Percentiles rank a stretch among this genome's conserved stretches.
phyloP scores from a whole-genome alignment of 495 filamentous ascomycete genomes.

The Neurospora intermedia region DNA sequence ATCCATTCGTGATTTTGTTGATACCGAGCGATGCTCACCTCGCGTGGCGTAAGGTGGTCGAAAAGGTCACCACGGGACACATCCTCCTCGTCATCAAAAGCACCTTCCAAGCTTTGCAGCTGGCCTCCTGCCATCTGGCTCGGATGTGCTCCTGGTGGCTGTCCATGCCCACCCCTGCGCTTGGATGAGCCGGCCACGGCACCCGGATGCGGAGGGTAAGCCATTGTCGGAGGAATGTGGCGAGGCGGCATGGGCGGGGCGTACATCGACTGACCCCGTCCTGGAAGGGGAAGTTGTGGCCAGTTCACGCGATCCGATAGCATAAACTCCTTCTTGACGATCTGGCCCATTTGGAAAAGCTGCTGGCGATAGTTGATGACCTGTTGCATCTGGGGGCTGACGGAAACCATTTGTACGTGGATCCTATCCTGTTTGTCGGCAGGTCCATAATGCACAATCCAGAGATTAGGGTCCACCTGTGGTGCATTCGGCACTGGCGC shows the following conservation, averaged over 20 bases:
- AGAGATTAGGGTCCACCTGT: constrained; percentile 67
- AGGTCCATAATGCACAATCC: constrained; percentile 87
- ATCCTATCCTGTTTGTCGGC: constrained; percentile 61
- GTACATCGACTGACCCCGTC: constrained; percentile 34
- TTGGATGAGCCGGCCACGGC: constrained; percentile 36
- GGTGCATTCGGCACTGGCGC: constrained; percentile 48
- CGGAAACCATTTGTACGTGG: constrained; percentile 51
- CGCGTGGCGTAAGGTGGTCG: constrained; percentile 76
- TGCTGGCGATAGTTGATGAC: constrained; percentile 54
- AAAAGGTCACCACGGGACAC: constrained; percentile 74
- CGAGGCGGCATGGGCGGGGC: constrained; percentile 22
- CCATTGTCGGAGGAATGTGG: constrained; percentile 38
- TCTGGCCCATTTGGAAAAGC: constrained; percentile 67
- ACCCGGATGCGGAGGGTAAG: constrained; percentile 38
- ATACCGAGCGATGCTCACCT: constrained; percentile 75
- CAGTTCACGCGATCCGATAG: constrained; percentile 78
- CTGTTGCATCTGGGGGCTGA: constrained; percentile 44
- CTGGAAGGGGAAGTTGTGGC: constrained; percentile 70
- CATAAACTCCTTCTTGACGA: constrained; percentile 88
- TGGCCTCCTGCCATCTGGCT: constrained; percentile 16
- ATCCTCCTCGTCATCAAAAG: constrained; percentile 81
- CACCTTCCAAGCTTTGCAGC: constrained; percentile 34
- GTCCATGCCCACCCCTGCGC: constrained; percentile 19
- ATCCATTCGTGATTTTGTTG: constrained; percentile 97
- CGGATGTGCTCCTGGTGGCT: constrained; percentile 15